Base-by-base conservation (phyloP, 2,329 filamentous ascomycete genomes). In the Coniochaeta hoffmannii region DNA sequence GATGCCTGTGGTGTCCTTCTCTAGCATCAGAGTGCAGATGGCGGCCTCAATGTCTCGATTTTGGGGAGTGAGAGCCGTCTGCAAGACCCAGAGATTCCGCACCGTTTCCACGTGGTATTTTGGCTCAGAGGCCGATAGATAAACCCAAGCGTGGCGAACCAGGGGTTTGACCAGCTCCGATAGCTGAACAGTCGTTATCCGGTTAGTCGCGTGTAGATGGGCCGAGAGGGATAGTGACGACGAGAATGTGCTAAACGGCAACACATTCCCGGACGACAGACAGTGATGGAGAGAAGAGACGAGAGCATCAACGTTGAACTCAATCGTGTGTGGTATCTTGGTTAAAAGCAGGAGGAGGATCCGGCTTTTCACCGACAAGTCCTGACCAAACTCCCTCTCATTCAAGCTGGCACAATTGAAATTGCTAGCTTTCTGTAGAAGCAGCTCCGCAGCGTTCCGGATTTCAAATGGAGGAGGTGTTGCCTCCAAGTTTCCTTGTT, bases 21-120 rank as follows among this genome's bases (percentile, higher is more conserved):
- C 75, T 17, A 89, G 77, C 70, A 96, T 85, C 2, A 92, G 72
- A 26, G 81, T 78, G 24, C 85, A 81, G 38, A 96, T 82, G 0
- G 89, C 83, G 24, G 89, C 90, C 69, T 96, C 92, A 4, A 96
- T 86, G 49, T 91, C 83, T 53, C 88, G 85, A 62, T 86, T 85
- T 1, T 79, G 73, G 36, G 79, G 73, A 1, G 86, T 82, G 12
- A 96, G 79, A 1, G 85, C 80, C 24, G 79, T 82, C 62, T 97
- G 91, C 53, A 99, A 74, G 61, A 90, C 85, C 89, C 94, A 96
- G 36, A 99, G 74, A 62, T 85, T 87, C 56, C 89, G 85, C 9
- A 95, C 89, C 17, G 91, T 87, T 72, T 99, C 95, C 31, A 99
- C 92, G 65, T 97, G 94, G 62, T 93, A 95, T 66, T 96, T 96